phyloP scores from a whole-genome alignment of 805 yeast species.

The Cyberlindnera saturnus region DNA sequence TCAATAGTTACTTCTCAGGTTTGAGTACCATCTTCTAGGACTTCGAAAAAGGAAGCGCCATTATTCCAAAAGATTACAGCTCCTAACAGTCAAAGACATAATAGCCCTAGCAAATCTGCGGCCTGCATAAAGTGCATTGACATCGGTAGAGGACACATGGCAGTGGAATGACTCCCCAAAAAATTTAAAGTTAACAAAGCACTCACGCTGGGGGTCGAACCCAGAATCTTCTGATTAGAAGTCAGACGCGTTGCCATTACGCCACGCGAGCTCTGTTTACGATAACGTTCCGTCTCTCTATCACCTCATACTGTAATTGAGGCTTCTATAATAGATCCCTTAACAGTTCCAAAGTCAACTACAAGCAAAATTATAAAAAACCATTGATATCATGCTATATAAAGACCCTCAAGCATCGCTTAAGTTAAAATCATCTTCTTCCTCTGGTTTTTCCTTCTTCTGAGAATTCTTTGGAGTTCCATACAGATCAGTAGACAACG shows the following conservation, averaged over 20 bases:
- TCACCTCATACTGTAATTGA: no score
- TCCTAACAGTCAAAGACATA: no score
- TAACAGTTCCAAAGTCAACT: no score
- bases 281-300: no score
- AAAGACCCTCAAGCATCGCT: conserved; percentile 2
- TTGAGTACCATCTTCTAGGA: no score
- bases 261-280: conserved; percentile 40
- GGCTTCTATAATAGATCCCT: no score
- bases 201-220: conserved; percentile 53
- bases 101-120: no score
- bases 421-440: conserved; percentile 43
- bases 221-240: conserved; percentile 50
- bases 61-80: no score
- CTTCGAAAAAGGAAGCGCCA: no score
- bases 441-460: conserved; percentile 9
- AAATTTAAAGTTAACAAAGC: conserved; percentile 23
- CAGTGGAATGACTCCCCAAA: not conserved
- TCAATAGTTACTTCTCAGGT: no score
- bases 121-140: not conserved
- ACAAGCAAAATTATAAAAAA: not conserved
- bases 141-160: not conserved
- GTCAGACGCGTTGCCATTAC: conserved; percentile 55
- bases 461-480: conserved; percentile 17
- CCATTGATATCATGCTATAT: not conserved
- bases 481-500: conserved; percentile 22